Evolutionary conservation across 2,329 filamentous ascomycete species (phyloP).

Genomic region (Tolypocladium amazonense): DNA sequence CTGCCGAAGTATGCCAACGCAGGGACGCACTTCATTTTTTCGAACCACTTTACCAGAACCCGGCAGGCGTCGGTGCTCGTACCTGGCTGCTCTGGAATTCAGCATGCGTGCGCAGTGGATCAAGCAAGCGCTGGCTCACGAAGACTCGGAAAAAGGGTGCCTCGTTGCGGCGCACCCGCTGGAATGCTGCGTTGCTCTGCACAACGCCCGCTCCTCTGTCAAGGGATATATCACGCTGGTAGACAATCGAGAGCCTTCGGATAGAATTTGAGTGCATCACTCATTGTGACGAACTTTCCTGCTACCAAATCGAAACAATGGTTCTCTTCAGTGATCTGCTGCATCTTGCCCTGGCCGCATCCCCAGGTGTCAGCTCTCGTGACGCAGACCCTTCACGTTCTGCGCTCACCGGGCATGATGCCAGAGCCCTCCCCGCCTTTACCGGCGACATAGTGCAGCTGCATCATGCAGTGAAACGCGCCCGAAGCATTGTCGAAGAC

Average conservation of each 20-base stretch:
- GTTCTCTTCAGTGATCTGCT: constrained; percentile 8
- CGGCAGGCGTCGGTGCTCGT: background rate
- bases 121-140: background rate
- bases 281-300: background rate
- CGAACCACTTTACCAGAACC: background rate
- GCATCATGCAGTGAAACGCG: constrained; percentile 7
- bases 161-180: constrained; percentile 6
- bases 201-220: constrained; percentile 8
- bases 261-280: background rate
- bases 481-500: constrained; percentile 14
- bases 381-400: background rate
- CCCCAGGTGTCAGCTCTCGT: background rate
- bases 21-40: background rate
- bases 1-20: background rate
- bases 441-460: constrained; percentile 5
- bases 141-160: background rate
- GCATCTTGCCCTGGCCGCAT: constrained; percentile 5
- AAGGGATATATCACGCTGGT: constrained; percentile 7
- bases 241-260: background rate
- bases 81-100: background rate
- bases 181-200: constrained; percentile 25
- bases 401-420: background rate
- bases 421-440: constrained; percentile 3
- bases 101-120: background rate
- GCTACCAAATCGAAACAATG: constrained; percentile 4